These are phyloP conservation scores for Paramecium pentaurelia DNA, from an alignment of 73 alveolate species.

Conservation along the genomic window DNA sequence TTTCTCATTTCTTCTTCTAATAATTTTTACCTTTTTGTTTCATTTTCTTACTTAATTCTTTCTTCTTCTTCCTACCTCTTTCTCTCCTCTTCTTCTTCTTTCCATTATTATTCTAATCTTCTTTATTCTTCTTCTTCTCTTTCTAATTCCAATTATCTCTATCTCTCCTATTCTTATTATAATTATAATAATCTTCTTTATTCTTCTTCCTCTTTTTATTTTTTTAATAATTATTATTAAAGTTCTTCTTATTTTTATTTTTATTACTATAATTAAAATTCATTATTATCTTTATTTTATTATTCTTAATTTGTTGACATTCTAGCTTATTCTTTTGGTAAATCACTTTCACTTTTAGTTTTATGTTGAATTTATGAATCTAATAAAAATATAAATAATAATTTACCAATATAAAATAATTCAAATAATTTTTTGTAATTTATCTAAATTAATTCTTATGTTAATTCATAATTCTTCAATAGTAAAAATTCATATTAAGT, in stretches of 20 bases:
- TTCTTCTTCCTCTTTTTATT: slow-evolving; percentile 26
- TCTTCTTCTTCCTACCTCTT: not conserved
- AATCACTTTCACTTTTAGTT: not conserved
- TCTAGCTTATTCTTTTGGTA: not conserved
- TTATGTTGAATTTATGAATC: not conserved
- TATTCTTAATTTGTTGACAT: not conserved
- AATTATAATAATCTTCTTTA: not conserved
- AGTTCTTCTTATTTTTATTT: not conserved
- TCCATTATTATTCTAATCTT: not conserved
- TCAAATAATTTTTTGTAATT: slow-evolving; percentile 8
- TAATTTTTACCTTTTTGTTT: not conserved
- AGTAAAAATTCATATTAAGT: not conserved
- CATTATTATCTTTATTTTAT: not conserved
- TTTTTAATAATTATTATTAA: not conserved
- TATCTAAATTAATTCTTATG: not conserved
- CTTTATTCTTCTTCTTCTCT: slow-evolving; percentile 22
- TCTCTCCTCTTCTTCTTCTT: not conserved
- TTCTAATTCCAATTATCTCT: not conserved
- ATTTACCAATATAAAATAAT: not conserved
- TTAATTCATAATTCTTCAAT: slow-evolving; percentile 14
- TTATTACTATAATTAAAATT: not conserved
- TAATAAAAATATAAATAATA: not conserved
- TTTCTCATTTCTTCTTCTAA: not conserved
- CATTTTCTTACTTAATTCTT: not conserved
- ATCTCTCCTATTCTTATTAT: not conserved